phyloP scores from a whole-genome alignment of 2,329 filamentous ascomycete genomes.

The Xylariaceae sp. region DNA sequence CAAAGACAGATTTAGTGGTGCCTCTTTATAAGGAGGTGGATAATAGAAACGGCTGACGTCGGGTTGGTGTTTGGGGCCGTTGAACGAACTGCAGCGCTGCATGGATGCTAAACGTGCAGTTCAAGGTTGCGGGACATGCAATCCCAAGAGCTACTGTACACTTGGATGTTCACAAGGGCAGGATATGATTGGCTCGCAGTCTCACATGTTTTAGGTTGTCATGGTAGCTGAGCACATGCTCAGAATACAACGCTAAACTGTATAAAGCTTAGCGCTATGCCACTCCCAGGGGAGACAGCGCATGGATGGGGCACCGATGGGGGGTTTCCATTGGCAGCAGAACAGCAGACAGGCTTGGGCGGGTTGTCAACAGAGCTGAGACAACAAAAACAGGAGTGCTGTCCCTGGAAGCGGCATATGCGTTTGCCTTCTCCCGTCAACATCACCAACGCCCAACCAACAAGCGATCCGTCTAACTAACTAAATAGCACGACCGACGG shows the following conservation, averaged over 20 bases:
- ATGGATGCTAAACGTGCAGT: too few species aligned
- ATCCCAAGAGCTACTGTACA: constrained; percentile 6
- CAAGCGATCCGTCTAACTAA: constrained; percentile 24
- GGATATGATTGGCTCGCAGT: constrained; percentile 13
- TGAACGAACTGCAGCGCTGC: too few species aligned
- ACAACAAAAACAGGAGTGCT: constrained; percentile 27
- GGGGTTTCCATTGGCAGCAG: too few species aligned
- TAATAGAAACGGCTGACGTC: too few species aligned
- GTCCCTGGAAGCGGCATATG: constrained; percentile 11
- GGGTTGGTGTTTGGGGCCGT: too few species aligned
- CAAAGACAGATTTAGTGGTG: too few species aligned
- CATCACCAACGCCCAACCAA: constrained; percentile 22
- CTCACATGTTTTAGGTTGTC: constrained; percentile 31
- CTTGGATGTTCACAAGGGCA: constrained; percentile 1
- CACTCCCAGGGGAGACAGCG: constrained; percentile 34
- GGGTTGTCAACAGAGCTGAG: constrained; percentile 31
- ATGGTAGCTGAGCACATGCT: constrained; percentile 40
- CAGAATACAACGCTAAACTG: constrained; percentile 26
- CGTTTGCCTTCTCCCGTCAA: constrained; percentile 24
- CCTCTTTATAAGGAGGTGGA: too few species aligned
- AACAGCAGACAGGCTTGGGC: too few species aligned
- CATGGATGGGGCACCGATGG: constrained; percentile 25
- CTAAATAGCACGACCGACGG: constrained; percentile 15
- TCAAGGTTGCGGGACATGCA: too few species aligned
- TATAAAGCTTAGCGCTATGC: constrained; percentile 24